Percentiles rank a stretch among this genome's conserved stretches.
These are phyloP conservation scores for grape (Vitis vinifera) DNA, from an alignment of 164 flowering plant genomes.

Conservation along the genomic window ASM3070453v1 NC_081813.1:4454501-4455000, in stretches of 20 bases:
- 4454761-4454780: not conserved
- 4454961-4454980: too few relatives aligned
- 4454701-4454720: too few relatives aligned
- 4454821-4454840: not conserved
- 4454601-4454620: not conserved
- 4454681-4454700: too few relatives aligned
- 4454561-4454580: too few relatives aligned
- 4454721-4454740: not conserved
- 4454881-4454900: not conserved
- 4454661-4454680: not conserved
- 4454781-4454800: too few relatives aligned
- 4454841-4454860: not conserved
- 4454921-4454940: too few relatives aligned
- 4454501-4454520: too few relatives aligned
- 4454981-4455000: too few relatives aligned
- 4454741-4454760: not conserved
- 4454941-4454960: too few relatives aligned
- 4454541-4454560: too few relatives aligned
- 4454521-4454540: too few relatives aligned
- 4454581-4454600: too few relatives aligned
- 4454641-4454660: not conserved
- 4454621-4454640: not conserved
- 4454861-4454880: not conserved
- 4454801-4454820: not conserved
- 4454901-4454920: not conserved